Conservation (phyloP, 192 early-diverging fungal genomes). For the Coemansia furcata region DNA sequence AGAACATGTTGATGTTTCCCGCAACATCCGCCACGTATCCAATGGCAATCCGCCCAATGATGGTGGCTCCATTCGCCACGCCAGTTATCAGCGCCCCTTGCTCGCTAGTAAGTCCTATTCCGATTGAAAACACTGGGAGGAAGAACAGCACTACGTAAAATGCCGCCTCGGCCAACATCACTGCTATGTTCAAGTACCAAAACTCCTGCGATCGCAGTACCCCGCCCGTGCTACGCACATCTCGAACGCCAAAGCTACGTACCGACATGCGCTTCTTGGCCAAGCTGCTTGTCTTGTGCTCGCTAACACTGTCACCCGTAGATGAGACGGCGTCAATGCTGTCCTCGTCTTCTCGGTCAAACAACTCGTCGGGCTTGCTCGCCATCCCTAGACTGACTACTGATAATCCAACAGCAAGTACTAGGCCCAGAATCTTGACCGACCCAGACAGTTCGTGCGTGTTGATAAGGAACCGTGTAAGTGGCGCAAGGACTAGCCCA, state of each 20-base stretch:
- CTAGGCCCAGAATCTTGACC: constrained; percentile 43
- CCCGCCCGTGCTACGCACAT: constrained; percentile 45
- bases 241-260: constrained; percentile 54
- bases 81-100: constrained; percentile 63
- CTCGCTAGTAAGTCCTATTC: constrained; percentile 58
- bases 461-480: constrained; percentile 49
- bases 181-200: constrained; percentile 52
- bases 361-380: constrained; percentile 50
- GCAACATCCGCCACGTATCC: constrained; percentile 64
- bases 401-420: constrained; percentile 33
- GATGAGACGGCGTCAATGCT: constrained; percentile 33
- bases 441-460: constrained; percentile 33
- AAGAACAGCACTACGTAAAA: constrained; percentile 52
- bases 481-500: constrained; percentile 44
- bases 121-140: constrained; percentile 55
- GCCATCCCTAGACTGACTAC: constrained; percentile 49
- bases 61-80: constrained; percentile 64
- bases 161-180: constrained; percentile 53
- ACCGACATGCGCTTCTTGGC: constrained; percentile 55
- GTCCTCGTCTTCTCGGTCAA: constrained; percentile 48
- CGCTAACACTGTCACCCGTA: constrained; percentile 25
- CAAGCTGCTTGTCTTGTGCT: constrained; percentile 31
- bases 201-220: constrained; percentile 52
- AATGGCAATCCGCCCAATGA: constrained; percentile 61
- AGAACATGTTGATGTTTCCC: constrained; percentile 55